A percentile compares a stretch with the other conserved stretches of the same genome.
phyloP scores from a whole-genome alignment of 768 basidiomycete genomes.

The Naganishia onofrii region DNA sequence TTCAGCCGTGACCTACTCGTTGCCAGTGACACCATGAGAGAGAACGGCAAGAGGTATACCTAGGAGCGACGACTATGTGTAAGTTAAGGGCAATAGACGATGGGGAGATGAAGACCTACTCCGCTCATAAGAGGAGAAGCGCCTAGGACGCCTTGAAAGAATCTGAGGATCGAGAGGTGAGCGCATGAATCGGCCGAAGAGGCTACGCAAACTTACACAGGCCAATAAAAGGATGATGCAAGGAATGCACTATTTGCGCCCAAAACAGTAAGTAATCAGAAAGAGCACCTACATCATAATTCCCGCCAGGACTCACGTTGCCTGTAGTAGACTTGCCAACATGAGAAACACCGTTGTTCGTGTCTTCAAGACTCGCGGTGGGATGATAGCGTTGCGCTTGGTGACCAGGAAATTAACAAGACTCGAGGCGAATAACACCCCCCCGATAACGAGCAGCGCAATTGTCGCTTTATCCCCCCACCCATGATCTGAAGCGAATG shows the following conservation, averaged over 20 bases:
- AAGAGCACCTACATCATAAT: too few species aligned
- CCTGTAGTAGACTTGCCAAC: slow-evolving; percentile 41
- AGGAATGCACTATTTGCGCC: slow-evolving; percentile 33
- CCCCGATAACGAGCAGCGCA: slow-evolving; percentile 48
- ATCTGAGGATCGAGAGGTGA: slow-evolving; percentile 39
- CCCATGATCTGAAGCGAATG: slow-evolving; percentile 46
- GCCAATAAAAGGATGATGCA: slow-evolving; percentile 21
- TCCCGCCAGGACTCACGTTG: slow-evolving; percentile 14
- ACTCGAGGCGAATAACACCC: slow-evolving; percentile 30
- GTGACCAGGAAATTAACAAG: slow-evolving; percentile 48
- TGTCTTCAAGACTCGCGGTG: slow-evolving; percentile 50
- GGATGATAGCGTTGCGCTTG: slow-evolving; percentile 52
- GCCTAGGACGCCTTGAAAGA: slow-evolving; percentile 43
- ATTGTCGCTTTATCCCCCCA: slow-evolving; percentile 46
- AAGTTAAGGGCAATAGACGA: slow-evolving; percentile 26
- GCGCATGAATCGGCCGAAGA: slow-evolving; percentile 19
- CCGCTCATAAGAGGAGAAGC: slow-evolving; percentile 20
- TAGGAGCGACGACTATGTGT: slow-evolving; percentile 30
- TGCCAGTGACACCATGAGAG: slow-evolving; percentile 25
- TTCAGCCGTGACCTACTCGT: slow-evolving; percentile 27
- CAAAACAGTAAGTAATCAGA: background rate
- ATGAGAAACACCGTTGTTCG: slow-evolving; percentile 47
- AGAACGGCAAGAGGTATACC: slow-evolving; percentile 46
- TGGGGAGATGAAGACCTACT: background rate
- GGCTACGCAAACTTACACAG: background rate